phyloP scores from a whole-genome alignment of 2,329 filamentous ascomycete genomes.

The Parastagonospora nodorum region DNA sequence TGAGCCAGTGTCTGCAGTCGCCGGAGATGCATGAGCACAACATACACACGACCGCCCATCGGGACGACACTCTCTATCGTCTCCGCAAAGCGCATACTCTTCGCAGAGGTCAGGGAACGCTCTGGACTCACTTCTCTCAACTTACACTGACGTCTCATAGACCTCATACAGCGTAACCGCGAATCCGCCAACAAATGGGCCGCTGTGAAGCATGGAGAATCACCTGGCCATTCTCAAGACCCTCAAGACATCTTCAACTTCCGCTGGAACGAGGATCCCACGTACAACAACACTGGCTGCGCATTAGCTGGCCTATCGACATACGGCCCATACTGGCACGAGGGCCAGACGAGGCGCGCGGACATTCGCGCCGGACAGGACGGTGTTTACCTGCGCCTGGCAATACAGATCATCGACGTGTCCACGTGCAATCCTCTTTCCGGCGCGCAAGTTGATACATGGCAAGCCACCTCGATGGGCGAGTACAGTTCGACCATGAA shows the following conservation, averaged over 20 bases:
- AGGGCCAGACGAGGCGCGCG: constrained; percentile 55
- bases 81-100: constrained; percentile 8
- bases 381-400: constrained; percentile 54
- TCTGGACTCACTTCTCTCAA: neutral
- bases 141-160: neutral
- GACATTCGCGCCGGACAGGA: constrained; percentile 52
- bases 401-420: constrained; percentile 45
- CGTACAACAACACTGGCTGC: constrained; percentile 4
- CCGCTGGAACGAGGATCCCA: neutral
- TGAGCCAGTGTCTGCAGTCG: constrained; percentile 2
- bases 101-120: constrained; percentile 2
- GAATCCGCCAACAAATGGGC: constrained; percentile 21
- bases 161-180: neutral
- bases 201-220: constrained; percentile 23
- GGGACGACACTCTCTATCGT: constrained; percentile 1
- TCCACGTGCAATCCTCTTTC: constrained; percentile 55
- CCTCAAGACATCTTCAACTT: constrained; percentile 2
- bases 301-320: constrained; percentile 23
- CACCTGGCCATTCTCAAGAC: constrained; percentile 8
- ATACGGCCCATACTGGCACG: constrained; percentile 42
- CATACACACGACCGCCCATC: constrained; percentile 5
- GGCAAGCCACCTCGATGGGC: constrained; percentile 48
- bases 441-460: constrained; percentile 55
- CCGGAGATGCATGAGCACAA: constrained; percentile 3
- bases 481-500: constrained; percentile 6